Evolutionary conservation across 2,329 filamentous ascomycete genomes (phyloP), one percentile per base, ranked within the genome.

Genomic region (Xylariaceae sp.): DNA sequence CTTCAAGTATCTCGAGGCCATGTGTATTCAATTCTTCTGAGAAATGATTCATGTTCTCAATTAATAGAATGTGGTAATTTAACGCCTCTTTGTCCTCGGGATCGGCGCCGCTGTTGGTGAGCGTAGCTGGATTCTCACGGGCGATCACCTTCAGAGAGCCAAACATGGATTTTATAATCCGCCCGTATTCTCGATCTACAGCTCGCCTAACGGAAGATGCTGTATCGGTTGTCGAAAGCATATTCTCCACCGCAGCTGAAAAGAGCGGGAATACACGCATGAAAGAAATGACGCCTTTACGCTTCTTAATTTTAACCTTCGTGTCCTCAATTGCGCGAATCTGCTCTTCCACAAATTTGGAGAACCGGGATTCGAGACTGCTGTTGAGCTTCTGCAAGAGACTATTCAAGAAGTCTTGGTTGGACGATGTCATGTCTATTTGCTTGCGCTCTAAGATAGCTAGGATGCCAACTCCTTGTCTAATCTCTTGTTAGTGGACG

Each of bases 21-120:
- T 83, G 80, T 15, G 86, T 78, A 61, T 95, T 89, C 8, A 95
- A 87, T 70, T 96, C 92, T 68, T 97, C 92, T 10, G 94, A 77
- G 72, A 95, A 97, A 71, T 96, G 91, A 67, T 96, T 95, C 91
- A 96, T 96, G 71, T 99, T 99, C 71, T 99, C 92, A 62, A 99
- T 97, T 50, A 97, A 80, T 32, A 97, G 80, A 65, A 99, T 96
- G 71, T 97, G 92, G 73, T 95, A 96, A 73, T 97, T 97, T 56
- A 99, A 81, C 5, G 91, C 89, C 70, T 96, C 92, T 73, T 99
- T 97, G 68, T 97, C 94, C 70, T 97, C 94, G 1, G 80, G 80
- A 61, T 84, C 80, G 12, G 76, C 74, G 12, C 74, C 70, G 41
- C 73, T 73, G 51, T 63, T 71, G 5, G 70, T 71, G 21, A 76